Percentiles rank a stretch among this genome's conserved stretches.
Conservation (phyloP, 2,329 filamentous ascomycete species). For the Amphichorda felina region DNA sequence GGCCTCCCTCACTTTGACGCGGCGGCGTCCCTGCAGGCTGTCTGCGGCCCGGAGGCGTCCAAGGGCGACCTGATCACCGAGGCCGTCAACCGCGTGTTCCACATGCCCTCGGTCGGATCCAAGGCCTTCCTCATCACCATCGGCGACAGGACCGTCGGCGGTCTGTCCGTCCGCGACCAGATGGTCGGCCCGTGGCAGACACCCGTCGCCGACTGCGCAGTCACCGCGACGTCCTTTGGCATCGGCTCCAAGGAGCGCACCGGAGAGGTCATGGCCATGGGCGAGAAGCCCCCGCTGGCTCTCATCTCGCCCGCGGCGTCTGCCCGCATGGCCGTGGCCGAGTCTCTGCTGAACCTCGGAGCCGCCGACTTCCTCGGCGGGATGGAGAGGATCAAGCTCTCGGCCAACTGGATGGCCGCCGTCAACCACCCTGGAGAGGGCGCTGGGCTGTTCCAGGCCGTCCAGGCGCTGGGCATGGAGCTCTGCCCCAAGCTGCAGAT, state of each 20-base stretch:
- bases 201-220: conserved; percentile 86
- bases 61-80: conserved; percentile 44
- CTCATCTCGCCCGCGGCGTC: conserved; percentile 84
- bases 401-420: conserved; percentile 99
- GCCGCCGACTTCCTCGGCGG: conserved; percentile 62
- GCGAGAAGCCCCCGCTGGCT: conserved; percentile 80
- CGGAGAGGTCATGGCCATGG: conserved; percentile 97
- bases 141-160: conserved; percentile 83
- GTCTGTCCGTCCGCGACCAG: conserved; percentile 79
- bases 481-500: conserved; percentile 84
- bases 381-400: conserved; percentile 71
- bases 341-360: conserved; percentile 85
- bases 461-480: conserved; percentile 85
- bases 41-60: conserved; percentile 41
- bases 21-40: conserved; percentile 47
- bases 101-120: conserved; percentile 82
- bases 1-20: conserved; percentile 63
- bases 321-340: conserved; percentile 90
- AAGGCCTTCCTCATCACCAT: conserved; percentile 98
- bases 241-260: conserved; percentile 53
- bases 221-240: conserved; percentile 74
- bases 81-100: conserved; percentile 71
- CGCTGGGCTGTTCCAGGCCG: conserved; percentile 84
- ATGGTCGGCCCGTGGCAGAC: conserved; percentile 96
- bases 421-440: conserved; percentile 87